These are phyloP conservation scores for Eucalyptus cladocalyx DNA, from an alignment of 345 rosid species.

Conservation along the genomic window DNA sequence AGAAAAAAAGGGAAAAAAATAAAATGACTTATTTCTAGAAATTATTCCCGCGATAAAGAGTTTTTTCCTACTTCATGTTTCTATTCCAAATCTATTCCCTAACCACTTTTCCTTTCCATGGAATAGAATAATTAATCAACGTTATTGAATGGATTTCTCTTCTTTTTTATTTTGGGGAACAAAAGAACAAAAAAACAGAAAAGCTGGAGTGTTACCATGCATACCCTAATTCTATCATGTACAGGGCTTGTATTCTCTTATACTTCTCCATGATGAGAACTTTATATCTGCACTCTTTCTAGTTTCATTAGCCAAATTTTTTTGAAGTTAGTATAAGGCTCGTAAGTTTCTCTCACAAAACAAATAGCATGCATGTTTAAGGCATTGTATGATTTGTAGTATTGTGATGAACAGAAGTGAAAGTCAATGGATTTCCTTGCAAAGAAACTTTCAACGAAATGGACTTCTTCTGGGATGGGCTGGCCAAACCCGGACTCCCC, in stretches of 20 bases:
- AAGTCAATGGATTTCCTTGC: conserved; percentile 48
- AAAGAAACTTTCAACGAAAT: conserved; percentile 12
- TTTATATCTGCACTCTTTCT: background rate
- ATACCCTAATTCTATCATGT: background rate
- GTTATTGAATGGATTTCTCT: too few species aligned
- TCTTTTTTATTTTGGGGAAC: too few species aligned
- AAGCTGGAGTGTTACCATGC: too few species aligned
- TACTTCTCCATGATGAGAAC: background rate
- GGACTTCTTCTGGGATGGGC: conserved; percentile 34
- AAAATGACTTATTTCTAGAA: too few species aligned
- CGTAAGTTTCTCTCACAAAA: background rate
- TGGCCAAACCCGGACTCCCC: conserved; percentile 32
- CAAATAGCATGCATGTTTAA: background rate
- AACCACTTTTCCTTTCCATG: too few species aligned
- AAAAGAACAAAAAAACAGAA: too few species aligned
- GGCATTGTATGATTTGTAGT: background rate
- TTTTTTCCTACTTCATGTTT: too few species aligned
- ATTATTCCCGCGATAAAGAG: too few species aligned
- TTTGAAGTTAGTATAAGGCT: background rate
- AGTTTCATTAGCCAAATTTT: background rate
- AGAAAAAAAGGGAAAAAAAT: too few species aligned
- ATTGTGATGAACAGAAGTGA: conserved; percentile 12
- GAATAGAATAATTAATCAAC: too few species aligned
- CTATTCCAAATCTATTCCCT: too few species aligned
- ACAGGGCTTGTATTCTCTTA: background rate